A percentile compares a stretch with the other conserved stretches of the same genome.
These are phyloP conservation scores for Colletotrichum chrysophilum DNA, from an alignment of 2,329 filamentous ascomycete genomes.

Conservation along the genomic window DNA sequence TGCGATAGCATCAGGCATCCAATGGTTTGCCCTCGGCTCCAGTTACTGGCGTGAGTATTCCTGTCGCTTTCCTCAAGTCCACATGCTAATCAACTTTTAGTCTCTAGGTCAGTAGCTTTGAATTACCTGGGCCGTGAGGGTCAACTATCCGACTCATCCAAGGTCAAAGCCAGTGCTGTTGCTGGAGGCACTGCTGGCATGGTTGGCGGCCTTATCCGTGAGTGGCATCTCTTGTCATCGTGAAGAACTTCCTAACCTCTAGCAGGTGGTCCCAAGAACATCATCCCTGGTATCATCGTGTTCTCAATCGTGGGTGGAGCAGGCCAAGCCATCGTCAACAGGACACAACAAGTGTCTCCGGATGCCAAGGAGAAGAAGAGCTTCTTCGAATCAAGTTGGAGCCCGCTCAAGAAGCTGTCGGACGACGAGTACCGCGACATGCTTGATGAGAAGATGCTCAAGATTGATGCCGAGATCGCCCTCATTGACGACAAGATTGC, in stretches of 20 bases:
- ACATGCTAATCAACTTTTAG: slow-evolving; percentile 36
- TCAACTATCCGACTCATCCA: slow-evolving; percentile 61
- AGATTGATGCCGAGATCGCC: slow-evolving; percentile 77
- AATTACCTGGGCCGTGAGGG: slow-evolving; percentile 55
- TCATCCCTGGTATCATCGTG: slow-evolving; percentile 55
- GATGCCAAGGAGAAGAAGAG: slow-evolving; percentile 41
- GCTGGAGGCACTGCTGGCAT: slow-evolving; percentile 74
- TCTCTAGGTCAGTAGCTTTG: slow-evolving; percentile 52
- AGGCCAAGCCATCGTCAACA: slow-evolving; percentile 43
- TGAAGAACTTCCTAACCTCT: slow-evolving; percentile 8
- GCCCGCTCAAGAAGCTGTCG: slow-evolving; percentile 71
- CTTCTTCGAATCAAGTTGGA: slow-evolving; percentile 67
- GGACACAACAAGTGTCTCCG: slow-evolving; percentile 21
- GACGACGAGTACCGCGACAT: slow-evolving; percentile 77
- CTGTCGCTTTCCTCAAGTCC: not conserved
- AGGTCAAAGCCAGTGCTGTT: slow-evolving; percentile 69
- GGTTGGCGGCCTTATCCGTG: slow-evolving; percentile 61
- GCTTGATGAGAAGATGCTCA: slow-evolving; percentile 73
- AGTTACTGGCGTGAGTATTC: slow-evolving; percentile 73
- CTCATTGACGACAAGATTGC: slow-evolving; percentile 78
- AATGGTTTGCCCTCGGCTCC: slow-evolving; percentile 81
- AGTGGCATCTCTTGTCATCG: slow-evolving; percentile 28
- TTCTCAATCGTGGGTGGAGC: slow-evolving; percentile 49
- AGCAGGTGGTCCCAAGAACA: slow-evolving; percentile 56
- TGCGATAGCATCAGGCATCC: slow-evolving; percentile 73